A percentile compares a stretch with the other conserved stretches of the same genome.
Conservation (phyloP, 2,329 filamentous ascomycete species). For the Hypocreales sp. region DNA sequence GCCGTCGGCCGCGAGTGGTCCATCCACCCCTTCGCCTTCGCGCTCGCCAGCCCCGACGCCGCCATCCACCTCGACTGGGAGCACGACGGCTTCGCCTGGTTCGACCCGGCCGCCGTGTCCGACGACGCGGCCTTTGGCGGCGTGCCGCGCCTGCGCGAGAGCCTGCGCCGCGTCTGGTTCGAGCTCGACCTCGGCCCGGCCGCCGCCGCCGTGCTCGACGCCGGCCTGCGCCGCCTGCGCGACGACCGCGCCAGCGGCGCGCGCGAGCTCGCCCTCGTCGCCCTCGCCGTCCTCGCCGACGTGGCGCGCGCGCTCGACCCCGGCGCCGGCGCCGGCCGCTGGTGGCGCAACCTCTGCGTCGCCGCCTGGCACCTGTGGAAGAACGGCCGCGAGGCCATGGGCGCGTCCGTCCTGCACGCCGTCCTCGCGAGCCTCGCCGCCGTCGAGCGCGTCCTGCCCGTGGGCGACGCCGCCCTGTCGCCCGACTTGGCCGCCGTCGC, state of each 20-base stretch:
- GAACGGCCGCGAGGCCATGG: conserved; percentile 52
- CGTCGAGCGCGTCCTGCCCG: conserved; percentile 17
- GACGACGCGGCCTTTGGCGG: conserved; percentile 29
- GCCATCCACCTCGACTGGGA: conserved; percentile 45
- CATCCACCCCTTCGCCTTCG: conserved; percentile 46
- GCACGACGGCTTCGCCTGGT: conserved; percentile 42
- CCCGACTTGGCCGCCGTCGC: too few species aligned
- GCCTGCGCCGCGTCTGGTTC: conserved; percentile 42
- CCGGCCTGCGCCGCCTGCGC: conserved; percentile 32
- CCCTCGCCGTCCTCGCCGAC: too few species aligned
- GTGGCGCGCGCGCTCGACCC: conserved; percentile 23
- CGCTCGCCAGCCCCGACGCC: conserved; percentile 22
- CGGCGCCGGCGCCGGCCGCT: conserved; percentile 8
- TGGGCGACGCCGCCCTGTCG: conserved; percentile 2
- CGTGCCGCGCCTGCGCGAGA: conserved; percentile 42
- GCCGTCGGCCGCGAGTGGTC: conserved; percentile 42
- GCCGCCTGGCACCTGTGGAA: conserved; percentile 49
- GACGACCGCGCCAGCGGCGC: conserved; percentile 44
- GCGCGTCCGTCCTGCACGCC: conserved; percentile 37
- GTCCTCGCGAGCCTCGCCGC: conserved; percentile 28
- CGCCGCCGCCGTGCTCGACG: conserved; percentile 28
- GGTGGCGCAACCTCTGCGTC: conserved; percentile 41
- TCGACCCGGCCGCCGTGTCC: conserved; percentile 32
- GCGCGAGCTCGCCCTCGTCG: conserved; percentile 39
- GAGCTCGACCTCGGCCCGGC: conserved; percentile 31